phyloP scores from a whole-genome alignment of 192 early-diverging fungal genomes.

The Ambispora gerdemannii region DNA sequence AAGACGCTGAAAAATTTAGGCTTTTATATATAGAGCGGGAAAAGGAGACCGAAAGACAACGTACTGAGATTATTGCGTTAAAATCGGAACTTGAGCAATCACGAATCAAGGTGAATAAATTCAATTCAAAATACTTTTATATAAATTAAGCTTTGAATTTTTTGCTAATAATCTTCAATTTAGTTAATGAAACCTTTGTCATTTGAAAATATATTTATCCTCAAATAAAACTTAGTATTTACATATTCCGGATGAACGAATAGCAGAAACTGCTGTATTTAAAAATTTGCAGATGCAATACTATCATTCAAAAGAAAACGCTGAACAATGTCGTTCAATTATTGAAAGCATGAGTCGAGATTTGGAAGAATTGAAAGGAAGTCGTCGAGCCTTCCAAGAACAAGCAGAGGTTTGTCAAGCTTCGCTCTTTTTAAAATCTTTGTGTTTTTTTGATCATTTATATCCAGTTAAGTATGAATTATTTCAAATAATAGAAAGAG shows the following conservation, averaged over 20 bases:
- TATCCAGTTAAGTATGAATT: neutral
- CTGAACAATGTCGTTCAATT: neutral
- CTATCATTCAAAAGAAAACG: neutral
- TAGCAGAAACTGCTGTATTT: slow-evolving; percentile 11
- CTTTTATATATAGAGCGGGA: neutral
- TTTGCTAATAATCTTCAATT: too few relatives aligned
- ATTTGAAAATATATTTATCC: too few relatives aligned
- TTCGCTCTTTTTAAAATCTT: too few relatives aligned
- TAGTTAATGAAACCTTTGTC: too few relatives aligned
- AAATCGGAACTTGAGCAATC: neutral
- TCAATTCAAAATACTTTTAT: neutral
- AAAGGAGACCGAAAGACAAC: neutral
- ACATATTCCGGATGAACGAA: slow-evolving; percentile 19
- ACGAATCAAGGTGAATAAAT: neutral
- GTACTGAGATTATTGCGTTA: neutral
- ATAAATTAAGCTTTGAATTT: too few relatives aligned
- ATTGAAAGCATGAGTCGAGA: slow-evolving; percentile 8
- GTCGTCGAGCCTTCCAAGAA: slow-evolving; percentile 2
- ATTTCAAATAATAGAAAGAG: slow-evolving; percentile 7
- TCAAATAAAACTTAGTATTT: neutral
- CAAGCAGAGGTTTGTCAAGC: neutral
- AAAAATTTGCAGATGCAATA: slow-evolving; percentile 9
- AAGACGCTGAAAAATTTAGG: neutral
- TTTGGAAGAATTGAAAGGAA: slow-evolving; percentile 10
- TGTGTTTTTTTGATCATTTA: neutral